phyloP scores from a whole-genome alignment of 345 rosid genomes.

The Heritiera fomes region DNA sequence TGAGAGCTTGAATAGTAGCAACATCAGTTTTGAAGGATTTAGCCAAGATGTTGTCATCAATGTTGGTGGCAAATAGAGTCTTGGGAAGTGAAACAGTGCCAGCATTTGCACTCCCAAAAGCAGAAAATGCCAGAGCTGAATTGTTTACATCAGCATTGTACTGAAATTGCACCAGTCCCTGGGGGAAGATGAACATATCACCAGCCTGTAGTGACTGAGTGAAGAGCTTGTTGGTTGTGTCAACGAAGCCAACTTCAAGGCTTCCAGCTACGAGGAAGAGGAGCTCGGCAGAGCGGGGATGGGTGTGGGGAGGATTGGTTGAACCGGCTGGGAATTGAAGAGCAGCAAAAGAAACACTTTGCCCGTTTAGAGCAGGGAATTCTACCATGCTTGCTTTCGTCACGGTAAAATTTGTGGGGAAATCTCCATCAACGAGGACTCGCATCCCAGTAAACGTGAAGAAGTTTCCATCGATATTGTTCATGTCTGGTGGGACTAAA shows the following conservation, averaged over 20 bases:
- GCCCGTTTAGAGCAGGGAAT: conserved; percentile 13
- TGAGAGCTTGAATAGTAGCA: conserved; percentile 14
- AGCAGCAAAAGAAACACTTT: neutral
- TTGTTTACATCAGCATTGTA: neutral
- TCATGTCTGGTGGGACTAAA: neutral
- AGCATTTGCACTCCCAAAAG: conserved; percentile 6
- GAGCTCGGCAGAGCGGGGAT: conserved; percentile 13
- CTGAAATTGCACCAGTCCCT: conserved; percentile 6
- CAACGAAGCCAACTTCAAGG: conserved; percentile 3
- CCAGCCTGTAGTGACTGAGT: neutral
- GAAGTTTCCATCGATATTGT: neutral
- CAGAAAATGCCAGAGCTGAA: neutral
- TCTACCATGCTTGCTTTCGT: neutral
- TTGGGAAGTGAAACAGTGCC: neutral
- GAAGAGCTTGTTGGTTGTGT: conserved; percentile 18
- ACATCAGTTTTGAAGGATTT: conserved; percentile 14
- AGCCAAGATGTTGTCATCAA: conserved; percentile 11
- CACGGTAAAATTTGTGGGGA: conserved; percentile 1
- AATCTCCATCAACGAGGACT: neutral
- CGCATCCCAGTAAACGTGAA: conserved; percentile 5
- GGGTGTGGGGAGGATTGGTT: conserved; percentile 11
- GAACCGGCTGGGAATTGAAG: neutral
- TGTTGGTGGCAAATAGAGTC: neutral
- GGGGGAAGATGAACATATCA: neutral
- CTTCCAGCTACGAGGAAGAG: neutral